Evolutionary conservation across 257 asterid species (phyloP).

Genomic region (Buddleja alternifolia): DNA sequence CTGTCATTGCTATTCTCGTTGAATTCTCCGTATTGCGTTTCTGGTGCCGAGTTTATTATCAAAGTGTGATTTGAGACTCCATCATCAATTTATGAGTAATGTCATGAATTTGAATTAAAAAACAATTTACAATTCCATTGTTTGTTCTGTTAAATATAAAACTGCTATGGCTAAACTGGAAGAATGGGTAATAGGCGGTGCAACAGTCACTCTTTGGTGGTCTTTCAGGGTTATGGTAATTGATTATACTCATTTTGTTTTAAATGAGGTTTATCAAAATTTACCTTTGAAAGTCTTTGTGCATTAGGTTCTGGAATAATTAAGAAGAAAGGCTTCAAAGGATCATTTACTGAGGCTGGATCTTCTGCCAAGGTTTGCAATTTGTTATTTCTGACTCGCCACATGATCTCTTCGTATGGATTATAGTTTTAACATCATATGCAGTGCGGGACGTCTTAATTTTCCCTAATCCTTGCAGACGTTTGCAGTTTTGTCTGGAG

Average conservation of each 20-base stretch:
- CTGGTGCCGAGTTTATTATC: not conserved
- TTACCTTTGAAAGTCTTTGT: constrained; percentile 16
- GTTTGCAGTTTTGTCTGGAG: constrained; percentile 88
- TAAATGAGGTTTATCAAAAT: constrained; percentile 18
- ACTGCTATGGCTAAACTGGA: not conserved
- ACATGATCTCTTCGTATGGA: not conserved
- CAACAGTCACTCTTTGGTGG: not conserved
- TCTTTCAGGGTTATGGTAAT: not conserved
- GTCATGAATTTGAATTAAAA: not conserved
- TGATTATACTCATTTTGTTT: not conserved
- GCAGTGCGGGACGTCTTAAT: not conserved
- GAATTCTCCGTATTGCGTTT: not conserved
- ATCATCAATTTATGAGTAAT: not conserved
- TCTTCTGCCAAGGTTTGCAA: constrained; percentile 80
- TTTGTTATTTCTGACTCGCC: constrained; percentile 2
- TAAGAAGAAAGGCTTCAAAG: constrained; percentile 76
- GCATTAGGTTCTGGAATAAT: constrained; percentile 73
- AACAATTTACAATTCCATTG: not conserved
- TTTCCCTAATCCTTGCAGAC: constrained; percentile 45
- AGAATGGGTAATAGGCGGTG: not conserved
- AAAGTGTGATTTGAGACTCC: not conserved
- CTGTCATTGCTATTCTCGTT: too few species aligned
- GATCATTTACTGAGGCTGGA: constrained; percentile 78
- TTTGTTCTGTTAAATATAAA: not conserved
- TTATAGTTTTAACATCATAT: not conserved